Evolutionary conservation across 164 flowering plant species (phyloP).

Genomic region (Stephania japonica): DNA sequence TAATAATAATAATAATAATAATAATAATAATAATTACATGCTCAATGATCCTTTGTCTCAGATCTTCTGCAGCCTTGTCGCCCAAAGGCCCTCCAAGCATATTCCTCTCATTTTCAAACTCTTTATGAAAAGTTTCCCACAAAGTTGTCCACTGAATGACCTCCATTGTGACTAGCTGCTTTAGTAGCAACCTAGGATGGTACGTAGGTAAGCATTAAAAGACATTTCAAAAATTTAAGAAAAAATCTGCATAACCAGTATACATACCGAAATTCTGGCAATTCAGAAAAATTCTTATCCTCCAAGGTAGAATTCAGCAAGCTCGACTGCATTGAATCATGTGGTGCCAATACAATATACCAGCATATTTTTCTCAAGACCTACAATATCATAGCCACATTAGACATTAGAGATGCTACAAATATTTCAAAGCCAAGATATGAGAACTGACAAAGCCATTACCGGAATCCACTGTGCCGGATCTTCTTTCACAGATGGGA

Average conservation of each 20-base stretch:
- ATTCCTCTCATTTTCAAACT: conserved; percentile 79
- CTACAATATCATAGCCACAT: conserved; percentile 28
- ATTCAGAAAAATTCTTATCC: conserved; percentile 87
- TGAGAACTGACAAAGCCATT: conserved; percentile 27
- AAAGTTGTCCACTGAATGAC: conserved; percentile 89
- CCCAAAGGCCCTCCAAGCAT: conserved; percentile 82
- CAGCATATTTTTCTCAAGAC: conserved; percentile 92
- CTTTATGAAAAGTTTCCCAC: conserved; percentile 66
- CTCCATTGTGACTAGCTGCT: conserved; percentile 93
- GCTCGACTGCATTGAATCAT: conserved; percentile 98
- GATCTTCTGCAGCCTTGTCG: conserved; percentile 90
- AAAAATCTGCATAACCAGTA: background rate
- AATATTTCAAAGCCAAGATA: conserved; percentile 26
- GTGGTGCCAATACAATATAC: conserved; percentile 78
- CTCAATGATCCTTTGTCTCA: conserved; percentile 82
- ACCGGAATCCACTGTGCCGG: conserved; percentile 82
- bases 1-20: conserved; percentile 8
- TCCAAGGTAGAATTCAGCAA: conserved; percentile 88
- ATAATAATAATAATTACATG: conserved; percentile 50
- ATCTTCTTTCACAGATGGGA: conserved; percentile 74
- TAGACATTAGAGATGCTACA: conserved; percentile 4
- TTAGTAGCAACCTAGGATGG: conserved; percentile 57
- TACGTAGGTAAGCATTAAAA: conserved; percentile 8
- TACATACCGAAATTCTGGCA: conserved; percentile 67
- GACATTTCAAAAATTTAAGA: background rate